phyloP scores from a whole-genome alignment of 768 basidiomycete species.

The button mushroom (Agaricus bisporus) region DNA sequence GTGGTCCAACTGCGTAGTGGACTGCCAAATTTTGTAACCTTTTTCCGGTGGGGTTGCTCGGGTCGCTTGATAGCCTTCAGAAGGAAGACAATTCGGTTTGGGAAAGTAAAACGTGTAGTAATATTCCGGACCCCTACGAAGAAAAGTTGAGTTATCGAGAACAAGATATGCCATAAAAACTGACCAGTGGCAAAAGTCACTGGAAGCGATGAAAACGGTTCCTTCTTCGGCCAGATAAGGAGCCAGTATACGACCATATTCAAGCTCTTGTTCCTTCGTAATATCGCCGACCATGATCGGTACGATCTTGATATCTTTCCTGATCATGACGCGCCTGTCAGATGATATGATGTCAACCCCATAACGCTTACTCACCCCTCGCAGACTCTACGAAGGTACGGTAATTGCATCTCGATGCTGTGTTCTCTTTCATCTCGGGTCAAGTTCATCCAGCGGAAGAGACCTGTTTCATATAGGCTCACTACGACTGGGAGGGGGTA shows the following conservation, averaged over 20 bases:
- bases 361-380: conserved; percentile 47
- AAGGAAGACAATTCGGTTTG: conserved; percentile 36
- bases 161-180: conserved; percentile 13
- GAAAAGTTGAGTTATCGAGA: background rate
- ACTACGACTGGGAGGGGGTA: conserved; percentile 44
- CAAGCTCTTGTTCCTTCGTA: conserved; percentile 47
- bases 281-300: conserved; percentile 89
- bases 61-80: conserved; percentile 45
- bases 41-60: conserved; percentile 32
- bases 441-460: conserved; percentile 64
- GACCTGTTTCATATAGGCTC: conserved; percentile 56
- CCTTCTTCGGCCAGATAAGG: conserved; percentile 73
- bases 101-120: conserved; percentile 87
- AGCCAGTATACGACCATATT: conserved; percentile 67
- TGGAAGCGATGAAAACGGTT: conserved; percentile 87
- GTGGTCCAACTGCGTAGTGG: conserved; percentile 80
- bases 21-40: conserved; percentile 69
- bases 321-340: conserved; percentile 35
- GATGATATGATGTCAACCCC: background rate
- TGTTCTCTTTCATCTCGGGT: conserved; percentile 89
- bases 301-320: conserved; percentile 73
- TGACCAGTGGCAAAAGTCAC: conserved; percentile 98
- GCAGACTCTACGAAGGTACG: conserved; percentile 83
- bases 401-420: conserved; percentile 96
- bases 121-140: conserved; percentile 72